A percentile compares a stretch with the other conserved stretches of the same genome.
phyloP scores from a whole-genome alignment of 352 stramenopile genomes.

The Pythium rhizo-oryzae region DNA sequence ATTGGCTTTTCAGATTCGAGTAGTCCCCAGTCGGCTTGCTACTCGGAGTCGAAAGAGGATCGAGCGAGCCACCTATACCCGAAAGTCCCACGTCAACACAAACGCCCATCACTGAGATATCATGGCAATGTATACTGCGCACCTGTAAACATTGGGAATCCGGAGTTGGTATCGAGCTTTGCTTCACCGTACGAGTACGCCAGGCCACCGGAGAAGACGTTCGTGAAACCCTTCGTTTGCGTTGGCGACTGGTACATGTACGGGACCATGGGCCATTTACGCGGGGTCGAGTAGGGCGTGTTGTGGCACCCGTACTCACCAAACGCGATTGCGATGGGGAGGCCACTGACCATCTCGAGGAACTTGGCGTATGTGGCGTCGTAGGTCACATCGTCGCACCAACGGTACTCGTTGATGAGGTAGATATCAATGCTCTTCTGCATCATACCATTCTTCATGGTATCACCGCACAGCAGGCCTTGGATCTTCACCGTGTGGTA shows the following conservation, averaged over 20 bases:
- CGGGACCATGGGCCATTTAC: constrained; percentile 76
- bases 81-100: not conserved
- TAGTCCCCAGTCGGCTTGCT: constrained; percentile 64
- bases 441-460: constrained; percentile 81
- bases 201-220: constrained; percentile 79
- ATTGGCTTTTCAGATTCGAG: constrained; percentile 70
- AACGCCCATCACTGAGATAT: not conserved
- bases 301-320: constrained; percentile 86
- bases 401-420: constrained; percentile 89
- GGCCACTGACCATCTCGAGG: constrained; percentile 66
- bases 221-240: constrained; percentile 66
- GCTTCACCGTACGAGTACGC: constrained; percentile 88
- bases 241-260: constrained; percentile 77
- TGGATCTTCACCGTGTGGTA: constrained; percentile 83
- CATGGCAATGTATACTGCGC: not conserved
- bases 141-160: constrained; percentile 86
- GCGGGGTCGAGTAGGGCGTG: constrained; percentile 37
- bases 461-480: constrained; percentile 81
- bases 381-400: constrained; percentile 71
- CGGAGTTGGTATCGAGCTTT: constrained; percentile 60
- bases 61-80: constrained; percentile 50
- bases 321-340: constrained; percentile 80
- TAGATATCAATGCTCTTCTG: constrained; percentile 86
- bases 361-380: constrained; percentile 72
- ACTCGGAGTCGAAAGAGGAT: constrained; percentile 62